Conservation (phyloP, 2,329 filamentous ascomycete species). For the Exserohilum turcica region DNA sequence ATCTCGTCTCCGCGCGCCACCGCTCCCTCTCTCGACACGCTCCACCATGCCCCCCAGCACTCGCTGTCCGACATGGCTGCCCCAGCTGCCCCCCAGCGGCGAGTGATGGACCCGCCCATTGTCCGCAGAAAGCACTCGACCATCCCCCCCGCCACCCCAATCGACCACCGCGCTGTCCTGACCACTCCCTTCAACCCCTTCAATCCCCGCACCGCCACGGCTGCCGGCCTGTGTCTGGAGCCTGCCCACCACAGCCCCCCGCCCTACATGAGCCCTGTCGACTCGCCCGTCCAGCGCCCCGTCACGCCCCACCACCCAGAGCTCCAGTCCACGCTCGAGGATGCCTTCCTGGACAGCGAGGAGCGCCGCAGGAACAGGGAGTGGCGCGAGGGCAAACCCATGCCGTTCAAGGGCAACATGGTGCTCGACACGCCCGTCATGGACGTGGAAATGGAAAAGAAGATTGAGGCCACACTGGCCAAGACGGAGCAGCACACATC, state of each 20-base stretch:
- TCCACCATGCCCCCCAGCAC: constrained; percentile 39
- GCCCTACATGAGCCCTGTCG: constrained; percentile 47
- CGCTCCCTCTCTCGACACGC: constrained; percentile 21
- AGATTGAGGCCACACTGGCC: constrained; percentile 66
- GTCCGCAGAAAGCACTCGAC: constrained; percentile 39
- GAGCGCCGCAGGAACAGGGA: constrained; percentile 55
- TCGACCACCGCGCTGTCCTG: constrained; percentile 40
- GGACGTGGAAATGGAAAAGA: constrained; percentile 61
- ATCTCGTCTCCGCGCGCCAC: constrained; percentile 45
- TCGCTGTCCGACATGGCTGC: constrained; percentile 37
- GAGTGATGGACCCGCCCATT: constrained; percentile 41
- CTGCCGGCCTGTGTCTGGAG: constrained; percentile 28
- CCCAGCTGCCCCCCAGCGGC: constrained; percentile 35
- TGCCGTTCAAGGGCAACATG: constrained; percentile 47
- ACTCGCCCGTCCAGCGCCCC: constrained; percentile 43
- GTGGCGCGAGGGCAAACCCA: constrained; percentile 56
- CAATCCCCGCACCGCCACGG: constrained; percentile 32
- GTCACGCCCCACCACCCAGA: constrained; percentile 36
- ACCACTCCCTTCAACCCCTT: constrained; percentile 44
- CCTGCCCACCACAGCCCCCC: constrained; percentile 38
- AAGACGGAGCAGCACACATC: constrained; percentile 60
- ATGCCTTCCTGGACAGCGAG: constrained; percentile 42
- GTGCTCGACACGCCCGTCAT: constrained; percentile 49
- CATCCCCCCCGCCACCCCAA: constrained; percentile 28
- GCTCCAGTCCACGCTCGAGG: constrained; percentile 29